Conservation (phyloP, 2,329 filamentous ascomycete genomes). For the Alternaria brassicae region DNA sequence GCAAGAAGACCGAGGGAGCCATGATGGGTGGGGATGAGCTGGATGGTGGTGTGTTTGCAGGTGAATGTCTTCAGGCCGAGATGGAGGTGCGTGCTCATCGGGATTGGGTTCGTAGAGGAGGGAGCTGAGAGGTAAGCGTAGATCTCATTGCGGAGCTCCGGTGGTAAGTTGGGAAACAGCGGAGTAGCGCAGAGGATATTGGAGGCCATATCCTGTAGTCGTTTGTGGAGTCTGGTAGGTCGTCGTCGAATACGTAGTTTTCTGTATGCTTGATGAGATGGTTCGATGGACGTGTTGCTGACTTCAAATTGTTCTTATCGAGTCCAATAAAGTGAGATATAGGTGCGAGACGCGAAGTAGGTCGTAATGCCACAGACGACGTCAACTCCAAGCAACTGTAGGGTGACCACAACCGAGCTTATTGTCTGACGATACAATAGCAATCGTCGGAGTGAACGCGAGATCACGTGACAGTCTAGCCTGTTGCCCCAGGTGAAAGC, state of each 20-base stretch:
- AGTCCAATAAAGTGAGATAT: neutral
- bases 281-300: neutral
- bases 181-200: slow-evolving; percentile 12
- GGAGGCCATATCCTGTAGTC: neutral
- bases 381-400: neutral
- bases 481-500: slow-evolving; percentile 18
- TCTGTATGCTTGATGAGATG: neutral
- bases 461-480: slow-evolving; percentile 20
- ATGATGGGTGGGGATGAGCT: slow-evolving; percentile 32
- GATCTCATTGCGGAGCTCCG: slow-evolving; percentile 42
- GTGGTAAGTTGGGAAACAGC: slow-evolving; percentile 36
- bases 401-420: slow-evolving; percentile 21
- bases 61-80: slow-evolving; percentile 32
- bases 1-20: slow-evolving; percentile 33
- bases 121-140: slow-evolving; percentile 31
- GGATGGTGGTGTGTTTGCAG: slow-evolving; percentile 35
- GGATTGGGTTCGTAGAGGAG: neutral
- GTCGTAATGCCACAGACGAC: neutral
- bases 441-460: slow-evolving; percentile 9
- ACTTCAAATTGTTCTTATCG: neutral
- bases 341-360: neutral
- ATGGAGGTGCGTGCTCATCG: slow-evolving; percentile 25
- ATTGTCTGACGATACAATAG: slow-evolving; percentile 2
- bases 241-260: neutral
- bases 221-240: no score